Conservation (phyloP, 768 basidiomycete genomes). For the Lactifluus piperatus region DNA sequence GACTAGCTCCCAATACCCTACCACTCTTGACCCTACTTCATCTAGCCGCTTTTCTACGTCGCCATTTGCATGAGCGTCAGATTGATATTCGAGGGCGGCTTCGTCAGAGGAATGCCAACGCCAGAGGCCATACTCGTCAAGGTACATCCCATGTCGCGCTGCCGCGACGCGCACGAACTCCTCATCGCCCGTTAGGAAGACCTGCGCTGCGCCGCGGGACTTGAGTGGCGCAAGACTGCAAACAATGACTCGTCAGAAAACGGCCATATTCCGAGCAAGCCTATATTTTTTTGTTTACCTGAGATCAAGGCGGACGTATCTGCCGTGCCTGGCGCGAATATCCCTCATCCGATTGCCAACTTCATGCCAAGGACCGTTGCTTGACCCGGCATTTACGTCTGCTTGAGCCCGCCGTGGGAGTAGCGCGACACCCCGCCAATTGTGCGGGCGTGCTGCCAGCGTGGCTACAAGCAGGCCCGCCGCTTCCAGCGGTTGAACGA, state of each 20-base stretch:
- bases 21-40: no score
- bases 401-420: slow-evolving; percentile 31
- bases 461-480: slow-evolving; percentile 39
- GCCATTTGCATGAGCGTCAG: neutral
- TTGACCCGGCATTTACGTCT: neutral
- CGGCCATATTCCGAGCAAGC: neutral
- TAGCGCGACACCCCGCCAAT: slow-evolving; percentile 47
- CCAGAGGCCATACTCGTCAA: slow-evolving; percentile 63
- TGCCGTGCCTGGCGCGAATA: slow-evolving; percentile 23
- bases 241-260: neutral
- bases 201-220: slow-evolving; percentile 42
- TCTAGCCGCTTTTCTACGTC: neutral
- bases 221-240: slow-evolving; percentile 38
- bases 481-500: slow-evolving; percentile 36
- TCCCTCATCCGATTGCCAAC: slow-evolving; percentile 23
- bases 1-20: slow-evolving; percentile 17
- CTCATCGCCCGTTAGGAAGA: slow-evolving; percentile 48
- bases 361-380: slow-evolving; percentile 24
- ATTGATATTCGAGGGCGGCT: neutral
- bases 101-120: slow-evolving; percentile 32
- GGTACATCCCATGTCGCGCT: slow-evolving; percentile 34
- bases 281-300: slow-evolving; percentile 20
- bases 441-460: slow-evolving; percentile 25
- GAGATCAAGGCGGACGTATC: slow-evolving; percentile 22
- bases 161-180: slow-evolving; percentile 43